Evolutionary conservation across 768 basidiomycete genomes (phyloP).

Genomic region (Leccinum variicolor): DNA sequence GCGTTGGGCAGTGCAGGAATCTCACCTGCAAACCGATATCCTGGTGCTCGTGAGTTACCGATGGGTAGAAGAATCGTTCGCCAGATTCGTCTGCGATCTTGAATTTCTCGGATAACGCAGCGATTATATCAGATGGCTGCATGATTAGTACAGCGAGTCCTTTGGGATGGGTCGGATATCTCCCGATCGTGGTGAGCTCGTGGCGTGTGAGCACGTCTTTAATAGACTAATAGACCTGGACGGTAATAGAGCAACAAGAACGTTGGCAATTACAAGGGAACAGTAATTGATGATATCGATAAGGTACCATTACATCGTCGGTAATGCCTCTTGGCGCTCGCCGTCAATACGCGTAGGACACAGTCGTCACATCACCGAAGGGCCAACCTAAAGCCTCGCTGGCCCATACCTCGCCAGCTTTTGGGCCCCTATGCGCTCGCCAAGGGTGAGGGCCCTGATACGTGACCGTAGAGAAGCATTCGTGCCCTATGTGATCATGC

Average conservation of each 20-base stretch:
- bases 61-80: slow-evolving; percentile 78
- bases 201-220: slow-evolving; percentile 10
- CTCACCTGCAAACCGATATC: slow-evolving; percentile 67
- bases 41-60: slow-evolving; percentile 54
- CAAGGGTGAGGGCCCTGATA: slow-evolving; percentile 56
- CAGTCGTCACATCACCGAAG: background rate
- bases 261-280: too few relatives aligned
- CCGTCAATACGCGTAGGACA: background rate
- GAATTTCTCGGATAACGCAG: slow-evolving; percentile 50
- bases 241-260: too few relatives aligned
- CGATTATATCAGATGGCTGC: slow-evolving; percentile 48
- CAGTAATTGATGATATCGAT: too few relatives aligned
- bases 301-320: too few relatives aligned
- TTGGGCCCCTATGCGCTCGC: slow-evolving; percentile 67
- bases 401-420: slow-evolving; percentile 56
- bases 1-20: background rate
- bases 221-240: too few relatives aligned
- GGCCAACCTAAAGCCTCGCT: slow-evolving; percentile 47
- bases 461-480: slow-evolving; percentile 40
- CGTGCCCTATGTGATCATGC: too few relatives aligned
- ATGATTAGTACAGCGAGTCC: slow-evolving; percentile 1
- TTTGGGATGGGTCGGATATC: too few relatives aligned
- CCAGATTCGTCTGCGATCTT: slow-evolving; percentile 58
- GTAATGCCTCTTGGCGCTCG: too few relatives aligned
- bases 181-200: background rate